Percentiles rank a stretch among this genome's conserved stretches.
Evolutionary conservation across 371 early-diverging fungal genomes (phyloP).

Genomic region (Mortierella sp.): DNA sequence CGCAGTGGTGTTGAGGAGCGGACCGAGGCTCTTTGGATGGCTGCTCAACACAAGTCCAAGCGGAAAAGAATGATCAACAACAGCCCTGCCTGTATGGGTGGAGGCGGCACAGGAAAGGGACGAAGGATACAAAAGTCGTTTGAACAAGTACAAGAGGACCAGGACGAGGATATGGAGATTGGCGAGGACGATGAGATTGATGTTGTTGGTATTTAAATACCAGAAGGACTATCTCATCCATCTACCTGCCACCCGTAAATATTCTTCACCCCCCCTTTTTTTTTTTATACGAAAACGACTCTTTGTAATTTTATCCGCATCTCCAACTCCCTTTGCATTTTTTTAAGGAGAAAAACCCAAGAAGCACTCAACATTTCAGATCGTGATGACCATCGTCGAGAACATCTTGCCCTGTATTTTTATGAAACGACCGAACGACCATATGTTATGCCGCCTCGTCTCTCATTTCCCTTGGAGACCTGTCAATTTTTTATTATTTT

Average conservation of each 20-base stretch:
- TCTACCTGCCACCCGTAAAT: not conserved
- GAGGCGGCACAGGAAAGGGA: constrained; percentile 48
- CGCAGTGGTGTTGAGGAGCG: constrained; percentile 29
- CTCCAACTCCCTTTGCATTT: not conserved
- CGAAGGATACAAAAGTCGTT: constrained; percentile 36
- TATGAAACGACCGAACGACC: constrained; percentile 38
- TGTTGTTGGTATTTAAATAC: constrained; percentile 42
- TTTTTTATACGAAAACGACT: not conserved
- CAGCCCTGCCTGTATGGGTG: constrained; percentile 39
- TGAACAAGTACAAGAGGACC: constrained; percentile 7
- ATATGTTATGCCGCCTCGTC: constrained; percentile 5
- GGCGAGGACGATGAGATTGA: constrained; percentile 56
- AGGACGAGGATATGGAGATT: constrained; percentile 24
- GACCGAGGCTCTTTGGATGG: constrained; percentile 28
- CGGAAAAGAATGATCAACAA: constrained; percentile 35
- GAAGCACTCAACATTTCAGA: constrained; percentile 14
- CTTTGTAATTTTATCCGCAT: constrained; percentile 23
- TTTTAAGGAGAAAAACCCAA: constrained; percentile 1
- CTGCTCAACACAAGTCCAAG: constrained; percentile 30
- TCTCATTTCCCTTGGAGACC: not conserved
- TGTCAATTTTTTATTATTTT: not conserved
- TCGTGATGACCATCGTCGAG: constrained; percentile 49
- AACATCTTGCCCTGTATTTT: constrained; percentile 28
- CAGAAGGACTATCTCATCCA: not conserved
- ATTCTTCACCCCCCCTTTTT: not conserved